Base-by-base conservation (phyloP, 164 flowering plant genomes). In the Dillenia turbinata region DNA sequence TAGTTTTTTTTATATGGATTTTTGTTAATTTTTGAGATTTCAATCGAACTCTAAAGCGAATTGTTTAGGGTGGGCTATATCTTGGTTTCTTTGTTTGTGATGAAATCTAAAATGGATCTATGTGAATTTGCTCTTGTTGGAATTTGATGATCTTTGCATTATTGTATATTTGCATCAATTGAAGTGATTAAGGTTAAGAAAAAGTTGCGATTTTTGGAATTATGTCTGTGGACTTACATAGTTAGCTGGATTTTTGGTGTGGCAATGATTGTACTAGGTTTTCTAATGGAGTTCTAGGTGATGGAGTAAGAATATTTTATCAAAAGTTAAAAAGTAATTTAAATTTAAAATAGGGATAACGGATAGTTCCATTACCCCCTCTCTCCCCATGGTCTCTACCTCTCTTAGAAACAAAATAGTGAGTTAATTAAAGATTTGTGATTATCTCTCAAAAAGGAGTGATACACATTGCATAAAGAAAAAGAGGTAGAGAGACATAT, bases 281-380 rank as follows among this genome's bases (percentile, higher is more conserved):
- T 19, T 54, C 26, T 58, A 2, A 81, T 70, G 76, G 85, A 79
- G 43, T 74, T 2, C 69, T 71, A 15, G 72, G 49, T 54, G 71
- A 68, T 65, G 69, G 77, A 47, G 66, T 73, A n/a, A n/a, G n/a
- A n/a, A n/a, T n/a, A n/a, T n/a, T n/a, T n/a, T n/a, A n/a, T n/a
- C n/a, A n/a, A n/a, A n/a, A n/a, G n/a, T n/a, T n/a, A n/a, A n/a
- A n/a, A n/a, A n/a, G n/a, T n/a, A n/a, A n/a, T n/a, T n/a, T n/a
- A n/a, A n/a, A n/a, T n/a, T n/a, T n/a, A n/a, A n/a, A n/a, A n/a
- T n/a, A n/a, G n/a, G n/a, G n/a, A n/a, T n/a, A n/a, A n/a, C n/a
- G n/a, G n/a, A n/a, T n/a, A n/a, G n/a, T n/a, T n/a, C n/a, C n/a
- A n/a, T n/a, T n/a, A n/a, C n/a, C n/a, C n/a, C 26, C 46, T 10